phyloP scores from a whole-genome alignment of 345 rosid genomes.

The Eucalyptus globulus region DNA sequence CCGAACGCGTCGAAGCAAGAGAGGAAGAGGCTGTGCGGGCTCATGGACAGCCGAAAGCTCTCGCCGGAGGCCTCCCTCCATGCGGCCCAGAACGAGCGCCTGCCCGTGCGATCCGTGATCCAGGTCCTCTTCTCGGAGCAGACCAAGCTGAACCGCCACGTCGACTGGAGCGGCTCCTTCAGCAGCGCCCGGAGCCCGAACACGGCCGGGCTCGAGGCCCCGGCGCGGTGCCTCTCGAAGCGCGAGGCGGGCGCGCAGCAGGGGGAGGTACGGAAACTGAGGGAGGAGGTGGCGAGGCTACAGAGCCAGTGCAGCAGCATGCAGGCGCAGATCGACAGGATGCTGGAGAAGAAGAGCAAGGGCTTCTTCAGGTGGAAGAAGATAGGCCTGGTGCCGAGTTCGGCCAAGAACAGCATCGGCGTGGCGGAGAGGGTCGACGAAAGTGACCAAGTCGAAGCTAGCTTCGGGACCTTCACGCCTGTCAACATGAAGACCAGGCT shows the following conservation, averaged over 20 bases:
- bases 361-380: conserved; percentile 76
- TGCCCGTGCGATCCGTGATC: conserved; percentile 72
- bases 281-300: conserved; percentile 56
- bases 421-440: conserved; percentile 5
- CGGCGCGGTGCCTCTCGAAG: conserved; percentile 52
- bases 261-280: conserved; percentile 47
- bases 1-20: conserved; percentile 60
- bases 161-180: conserved; percentile 67
- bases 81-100: conserved; percentile 73
- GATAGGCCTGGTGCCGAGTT: conserved; percentile 38
- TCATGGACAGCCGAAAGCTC: conserved; percentile 64
- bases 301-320: conserved; percentile 39
- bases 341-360: conserved; percentile 49
- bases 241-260: conserved; percentile 52
- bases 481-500: conserved; percentile 44
- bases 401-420: conserved; percentile 18
- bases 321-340: conserved; percentile 56
- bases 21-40: conserved; percentile 50
- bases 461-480: conserved; percentile 39
- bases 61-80: conserved; percentile 74
- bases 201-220: conserved; percentile 8
- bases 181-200: conserved; percentile 41
- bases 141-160: conserved; percentile 37
- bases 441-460: conserved; percentile 13
- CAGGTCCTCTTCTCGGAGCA: conserved; percentile 76